Percentiles rank a stretch among this genome's conserved stretches.
Conservation (phyloP, 768 basidiomycete genomes). For the Panellus pusillus region DNA sequence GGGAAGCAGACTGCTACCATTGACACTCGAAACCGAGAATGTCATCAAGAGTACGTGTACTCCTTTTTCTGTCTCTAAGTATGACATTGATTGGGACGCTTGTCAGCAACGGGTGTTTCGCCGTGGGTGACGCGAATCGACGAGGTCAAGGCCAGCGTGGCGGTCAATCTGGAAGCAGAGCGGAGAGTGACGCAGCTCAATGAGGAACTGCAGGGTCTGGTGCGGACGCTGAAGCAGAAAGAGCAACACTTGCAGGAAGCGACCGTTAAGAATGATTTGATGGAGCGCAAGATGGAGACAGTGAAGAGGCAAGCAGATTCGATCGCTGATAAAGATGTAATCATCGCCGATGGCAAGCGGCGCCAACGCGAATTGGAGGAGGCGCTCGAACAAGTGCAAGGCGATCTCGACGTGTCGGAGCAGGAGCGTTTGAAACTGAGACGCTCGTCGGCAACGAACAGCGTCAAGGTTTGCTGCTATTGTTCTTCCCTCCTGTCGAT, state of each 20-base stretch:
- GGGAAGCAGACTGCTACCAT: slow-evolving; percentile 66
- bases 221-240: slow-evolving; percentile 80
- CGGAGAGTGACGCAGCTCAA: slow-evolving; percentile 80
- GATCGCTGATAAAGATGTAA: slow-evolving; percentile 77
- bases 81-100: background rate
- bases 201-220: slow-evolving; percentile 87
- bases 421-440: slow-evolving; percentile 85
- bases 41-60: slow-evolving; percentile 68
- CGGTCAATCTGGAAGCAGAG: slow-evolving; percentile 91
- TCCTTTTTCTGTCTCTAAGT: background rate
- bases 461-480: slow-evolving; percentile 57
- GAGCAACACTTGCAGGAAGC: slow-evolving; percentile 91
- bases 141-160: slow-evolving; percentile 79
- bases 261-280: slow-evolving; percentile 88
- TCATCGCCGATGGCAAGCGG: slow-evolving; percentile 78
- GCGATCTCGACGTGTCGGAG: slow-evolving; percentile 83
- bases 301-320: slow-evolving; percentile 88
- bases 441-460: slow-evolving; percentile 63
- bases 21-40: slow-evolving; percentile 73
- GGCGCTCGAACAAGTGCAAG: slow-evolving; percentile 90
- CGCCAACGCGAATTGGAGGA: slow-evolving; percentile 91
- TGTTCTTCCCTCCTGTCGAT: background rate
- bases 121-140: slow-evolving; percentile 86
- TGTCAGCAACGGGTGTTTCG: slow-evolving; percentile 64
- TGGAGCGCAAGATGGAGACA: slow-evolving; percentile 90